phyloP scores from a whole-genome alignment of 305 asterid species.

The Coffea humblotiana region DNA sequence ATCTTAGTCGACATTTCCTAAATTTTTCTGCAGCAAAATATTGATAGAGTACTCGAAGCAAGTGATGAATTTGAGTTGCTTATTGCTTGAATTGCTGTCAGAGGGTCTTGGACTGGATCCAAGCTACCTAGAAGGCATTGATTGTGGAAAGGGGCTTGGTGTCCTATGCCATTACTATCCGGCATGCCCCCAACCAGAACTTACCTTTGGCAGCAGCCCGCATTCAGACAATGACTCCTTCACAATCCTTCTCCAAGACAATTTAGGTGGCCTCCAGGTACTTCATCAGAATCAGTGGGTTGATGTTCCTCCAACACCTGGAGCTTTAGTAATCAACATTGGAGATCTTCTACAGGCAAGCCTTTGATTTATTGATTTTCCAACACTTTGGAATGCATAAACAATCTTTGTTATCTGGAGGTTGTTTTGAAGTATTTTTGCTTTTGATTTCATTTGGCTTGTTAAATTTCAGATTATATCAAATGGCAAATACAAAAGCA shows the following conservation, averaged over 20 bases:
- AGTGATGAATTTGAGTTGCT: conserved; percentile 32
- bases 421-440: not conserved
- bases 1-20: not conserved
- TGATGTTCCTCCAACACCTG: conserved; percentile 50
- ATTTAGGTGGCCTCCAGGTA: conserved; percentile 57
- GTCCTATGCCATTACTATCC: conserved; percentile 54
- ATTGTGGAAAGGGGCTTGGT: conserved; percentile 41
- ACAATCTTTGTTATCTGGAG: no score
- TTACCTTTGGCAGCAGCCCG: conserved; percentile 43
- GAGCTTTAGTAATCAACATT: conserved; percentile 49
- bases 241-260: conserved; percentile 52
- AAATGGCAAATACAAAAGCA: conserved; percentile 24
- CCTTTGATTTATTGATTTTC: not conserved
- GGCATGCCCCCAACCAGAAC: conserved; percentile 60
- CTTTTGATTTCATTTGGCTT: not conserved
- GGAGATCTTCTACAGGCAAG: conserved; percentile 64
- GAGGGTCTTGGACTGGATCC: conserved; percentile 51
- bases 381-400: not conserved
- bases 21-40: conserved; percentile 33
- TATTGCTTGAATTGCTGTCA: conserved; percentile 41
- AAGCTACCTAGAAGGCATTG: conserved; percentile 36
- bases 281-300: conserved; percentile 46
- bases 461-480: conserved; percentile 27
- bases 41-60: conserved; percentile 35
- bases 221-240: conserved; percentile 50